Percentiles rank a stretch among this genome's conserved stretches.
phyloP scores from a whole-genome alignment of 805 yeast species.

The Starmerella bombi region DNA sequence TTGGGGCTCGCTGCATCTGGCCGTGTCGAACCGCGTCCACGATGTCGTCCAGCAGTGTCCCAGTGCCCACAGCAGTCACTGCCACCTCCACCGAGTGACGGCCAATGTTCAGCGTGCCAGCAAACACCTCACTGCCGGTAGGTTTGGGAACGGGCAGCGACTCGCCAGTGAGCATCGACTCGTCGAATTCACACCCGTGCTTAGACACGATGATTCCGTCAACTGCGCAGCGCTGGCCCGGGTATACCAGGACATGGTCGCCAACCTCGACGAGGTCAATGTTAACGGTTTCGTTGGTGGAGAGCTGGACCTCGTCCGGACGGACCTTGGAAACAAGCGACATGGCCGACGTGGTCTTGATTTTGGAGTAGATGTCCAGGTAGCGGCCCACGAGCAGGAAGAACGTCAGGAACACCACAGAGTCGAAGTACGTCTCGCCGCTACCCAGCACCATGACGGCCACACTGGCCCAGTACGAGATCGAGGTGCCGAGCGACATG shows the following conservation, averaged over 20 bases:
- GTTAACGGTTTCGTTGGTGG: background rate
- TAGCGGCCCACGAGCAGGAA: slow-evolving; percentile 59
- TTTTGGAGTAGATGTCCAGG: slow-evolving; percentile 52
- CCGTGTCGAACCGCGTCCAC: slow-evolving; percentile 60
- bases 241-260: slow-evolving; percentile 43
- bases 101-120: slow-evolving; percentile 61
- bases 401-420: slow-evolving; percentile 63
- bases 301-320: slow-evolving; percentile 31
- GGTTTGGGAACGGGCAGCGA: slow-evolving; percentile 40
- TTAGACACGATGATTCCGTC: slow-evolving; percentile 50
- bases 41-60: slow-evolving; percentile 56
- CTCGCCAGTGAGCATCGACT: slow-evolving; percentile 86
- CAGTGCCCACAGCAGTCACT: slow-evolving; percentile 46
- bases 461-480: slow-evolving; percentile 58
- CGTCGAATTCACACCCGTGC: slow-evolving; percentile 63
- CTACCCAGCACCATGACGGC: slow-evolving; percentile 34
- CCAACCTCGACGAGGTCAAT: slow-evolving; percentile 61
- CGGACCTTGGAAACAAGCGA: slow-evolving; percentile 41
- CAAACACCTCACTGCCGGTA: slow-evolving; percentile 53
- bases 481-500: slow-evolving; percentile 59
- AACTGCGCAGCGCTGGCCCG: slow-evolving; percentile 46
- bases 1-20: slow-evolving; percentile 58
- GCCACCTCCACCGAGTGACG: slow-evolving; percentile 40
- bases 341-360: slow-evolving; percentile 54
- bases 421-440: slow-evolving; percentile 56